These are phyloP conservation scores for Cucumis hystrix DNA, from an alignment of 306 rosid genomes.

Conservation along the genomic window DNA sequence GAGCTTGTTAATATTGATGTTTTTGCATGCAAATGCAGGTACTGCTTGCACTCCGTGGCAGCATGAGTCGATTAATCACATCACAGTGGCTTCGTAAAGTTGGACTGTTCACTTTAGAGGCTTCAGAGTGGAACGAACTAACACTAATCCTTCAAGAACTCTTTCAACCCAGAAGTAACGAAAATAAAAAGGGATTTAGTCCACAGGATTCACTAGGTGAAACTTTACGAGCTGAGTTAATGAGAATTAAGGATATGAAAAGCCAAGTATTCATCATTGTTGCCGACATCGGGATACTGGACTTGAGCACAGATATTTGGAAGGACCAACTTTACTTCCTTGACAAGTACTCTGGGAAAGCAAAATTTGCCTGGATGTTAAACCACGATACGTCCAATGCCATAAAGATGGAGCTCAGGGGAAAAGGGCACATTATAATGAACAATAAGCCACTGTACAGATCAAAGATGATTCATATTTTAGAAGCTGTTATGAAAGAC, in stretches of 20 bases:
- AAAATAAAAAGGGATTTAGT: constrained; percentile 36
- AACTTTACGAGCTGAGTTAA: constrained; percentile 38
- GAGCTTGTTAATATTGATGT: background rate
- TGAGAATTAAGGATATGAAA: constrained; percentile 44
- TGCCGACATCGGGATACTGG: constrained; percentile 77
- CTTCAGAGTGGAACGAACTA: constrained; percentile 93
- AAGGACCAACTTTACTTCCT: constrained; percentile 88
- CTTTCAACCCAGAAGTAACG: constrained; percentile 45
- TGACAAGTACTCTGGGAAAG: constrained; percentile 57
- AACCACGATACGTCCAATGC: constrained; percentile 81
- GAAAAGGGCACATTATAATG: constrained; percentile 63
- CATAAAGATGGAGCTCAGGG: constrained; percentile 74
- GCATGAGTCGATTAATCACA: constrained; percentile 53
- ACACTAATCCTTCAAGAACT: constrained; percentile 70
- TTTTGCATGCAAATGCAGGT: constrained; percentile 36
- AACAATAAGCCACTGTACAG: constrained; percentile 76
- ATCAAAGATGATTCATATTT: constrained; percentile 69
- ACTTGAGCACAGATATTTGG: constrained; percentile 98
- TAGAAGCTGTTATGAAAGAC: constrained; percentile 64
- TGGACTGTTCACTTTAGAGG: constrained; percentile 59
- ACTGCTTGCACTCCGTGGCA: constrained; percentile 67
- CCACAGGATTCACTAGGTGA: constrained; percentile 36
- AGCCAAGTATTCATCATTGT: constrained; percentile 53
- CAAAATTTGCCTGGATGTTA: constrained; percentile 83
- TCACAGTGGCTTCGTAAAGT: constrained; percentile 67